Evolutionary conservation across 2,329 filamentous ascomycete species (phyloP), one percentile per base, ranked within the genome.

Genomic region (Magnaporthiopsis rhizophila): DNA sequence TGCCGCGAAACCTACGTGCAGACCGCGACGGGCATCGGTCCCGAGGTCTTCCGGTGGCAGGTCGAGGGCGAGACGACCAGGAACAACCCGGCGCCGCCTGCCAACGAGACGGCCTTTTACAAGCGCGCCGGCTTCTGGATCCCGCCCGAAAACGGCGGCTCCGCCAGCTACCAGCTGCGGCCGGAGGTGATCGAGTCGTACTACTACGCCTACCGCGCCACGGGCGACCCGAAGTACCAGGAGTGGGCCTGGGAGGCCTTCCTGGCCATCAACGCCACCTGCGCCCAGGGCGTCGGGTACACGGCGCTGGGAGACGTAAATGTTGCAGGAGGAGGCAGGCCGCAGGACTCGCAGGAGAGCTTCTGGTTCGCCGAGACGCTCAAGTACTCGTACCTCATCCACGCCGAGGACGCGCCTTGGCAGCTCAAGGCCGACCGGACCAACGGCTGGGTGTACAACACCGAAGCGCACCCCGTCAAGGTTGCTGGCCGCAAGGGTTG

Each of bases 291-390:
- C 8, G 87, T 83, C 28, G 92, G 89, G 9, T 96, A 86, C 75
- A 83, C 84, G 15, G 81, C 83, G 36, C 78, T 96, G 64, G 73
- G 70, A 0, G 75, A 96, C 72, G 90, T 96, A 59, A 91, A 89
- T 69, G 77, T 75, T 3, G 69, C 71, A 3, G 80, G 79, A 36
- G 90, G 90, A 12, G 89, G 89, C 0, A 75, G 76, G 0, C 86
- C 83, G 65, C 74, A 76, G 58, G 85, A 96, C 73, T 88, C 89
- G 73, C 89, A 94, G 80, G 91, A 96, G 77, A 93, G 89, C 70
- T 96, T 95, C 78, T 88, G 90, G 79, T 92, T 96, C 74, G 91
- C 92, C 0, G 92, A 96, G 79, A 89, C 92, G 67, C 73, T 96
- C 74, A 96, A 96, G 81, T 96, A 96, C 74, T 79, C 83, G 65